A percentile compares a stretch with the other conserved stretches of the same genome.
phyloP scores from a whole-genome alignment of 2,329 filamentous ascomycete species.

The Fusarium sp. region DNA sequence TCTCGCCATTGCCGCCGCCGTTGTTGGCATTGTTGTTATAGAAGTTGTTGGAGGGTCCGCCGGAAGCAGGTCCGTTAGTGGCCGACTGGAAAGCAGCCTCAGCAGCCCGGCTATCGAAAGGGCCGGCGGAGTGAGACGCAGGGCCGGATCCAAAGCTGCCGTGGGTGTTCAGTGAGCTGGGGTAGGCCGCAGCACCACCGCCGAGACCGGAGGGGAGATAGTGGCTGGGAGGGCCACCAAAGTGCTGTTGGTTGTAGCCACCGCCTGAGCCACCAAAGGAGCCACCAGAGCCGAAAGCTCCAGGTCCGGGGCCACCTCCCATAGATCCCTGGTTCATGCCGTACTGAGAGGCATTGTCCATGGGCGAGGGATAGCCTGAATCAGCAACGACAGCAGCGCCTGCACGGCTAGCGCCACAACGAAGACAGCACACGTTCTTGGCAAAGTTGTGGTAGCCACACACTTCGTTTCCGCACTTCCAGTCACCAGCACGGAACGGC shows the following conservation, averaged over 20 bases:
- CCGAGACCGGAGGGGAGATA: constrained; percentile 92
- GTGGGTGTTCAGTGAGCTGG: constrained; percentile 84
- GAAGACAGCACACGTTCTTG: constrained; percentile 98
- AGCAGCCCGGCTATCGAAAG: constrained; percentile 92
- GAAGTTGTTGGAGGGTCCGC: constrained; percentile 74
- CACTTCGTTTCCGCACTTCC: constrained; percentile 98
- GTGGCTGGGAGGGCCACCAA: constrained; percentile 87
- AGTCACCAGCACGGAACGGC: constrained; percentile 97
- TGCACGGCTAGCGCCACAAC: constrained; percentile 94
- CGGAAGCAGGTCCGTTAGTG: constrained; percentile 83
- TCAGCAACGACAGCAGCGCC: constrained; percentile 95
- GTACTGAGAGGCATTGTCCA: constrained; percentile 88
- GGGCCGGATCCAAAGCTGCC: constrained; percentile 78
- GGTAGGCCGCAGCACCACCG: constrained; percentile 78
- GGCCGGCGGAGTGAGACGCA: constrained; percentile 84
- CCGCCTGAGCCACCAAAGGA: constrained; percentile 75
- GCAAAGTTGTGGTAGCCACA: constrained; percentile 99
- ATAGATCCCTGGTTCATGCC: constrained; percentile 91
- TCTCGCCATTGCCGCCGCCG: constrained; percentile 73
- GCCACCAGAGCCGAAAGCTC: constrained; percentile 78
- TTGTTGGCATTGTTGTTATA: constrained; percentile 75
- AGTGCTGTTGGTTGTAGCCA: constrained; percentile 85
- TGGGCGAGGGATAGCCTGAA: constrained; percentile 89
- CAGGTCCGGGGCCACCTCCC: constrained; percentile 84
- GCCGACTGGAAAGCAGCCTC: constrained; percentile 95